These are phyloP conservation scores for Anisodus tanguticus DNA, from an alignment of 257 asterid genomes.

Conservation along the genomic window DNA sequence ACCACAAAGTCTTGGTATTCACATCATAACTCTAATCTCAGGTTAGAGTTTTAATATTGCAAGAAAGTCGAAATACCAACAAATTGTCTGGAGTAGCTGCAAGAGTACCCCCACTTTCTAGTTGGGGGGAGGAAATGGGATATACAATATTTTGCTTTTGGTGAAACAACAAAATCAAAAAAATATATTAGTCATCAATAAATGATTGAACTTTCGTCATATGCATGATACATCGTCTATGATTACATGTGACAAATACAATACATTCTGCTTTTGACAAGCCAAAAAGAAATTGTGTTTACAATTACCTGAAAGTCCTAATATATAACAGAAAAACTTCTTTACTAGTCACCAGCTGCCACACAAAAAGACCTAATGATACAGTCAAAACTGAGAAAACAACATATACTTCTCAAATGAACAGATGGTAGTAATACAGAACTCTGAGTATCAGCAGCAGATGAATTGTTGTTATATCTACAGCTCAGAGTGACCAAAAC, in stretches of 20 bases:
- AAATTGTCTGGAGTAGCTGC: neutral
- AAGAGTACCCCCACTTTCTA: too few species aligned
- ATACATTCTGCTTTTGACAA: conserved; percentile 20
- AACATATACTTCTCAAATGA: neutral
- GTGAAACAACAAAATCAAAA: too few species aligned
- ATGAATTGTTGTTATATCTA: neutral
- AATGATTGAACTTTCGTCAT: too few species aligned
- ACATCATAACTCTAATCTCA: too few species aligned
- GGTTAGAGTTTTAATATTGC: neutral
- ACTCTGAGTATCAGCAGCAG: conserved; percentile 13
- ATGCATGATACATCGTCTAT: neutral
- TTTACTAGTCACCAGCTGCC: conserved; percentile 18
- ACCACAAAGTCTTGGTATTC: neutral
- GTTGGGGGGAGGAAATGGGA: too few species aligned
- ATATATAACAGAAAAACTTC: neutral
- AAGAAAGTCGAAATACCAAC: neutral
- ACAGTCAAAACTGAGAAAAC: conserved; percentile 6
- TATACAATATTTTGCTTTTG: too few species aligned
- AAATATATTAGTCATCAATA: too few species aligned
- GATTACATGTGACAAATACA: neutral
- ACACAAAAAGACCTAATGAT: neutral
- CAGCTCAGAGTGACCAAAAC: conserved; percentile 24
- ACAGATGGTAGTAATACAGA: conserved; percentile 17
- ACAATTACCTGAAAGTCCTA: neutral
- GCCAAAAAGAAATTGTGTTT: neutral